Conservation (phyloP, 208 protist species). For the Porcisia hertigi region DNA sequence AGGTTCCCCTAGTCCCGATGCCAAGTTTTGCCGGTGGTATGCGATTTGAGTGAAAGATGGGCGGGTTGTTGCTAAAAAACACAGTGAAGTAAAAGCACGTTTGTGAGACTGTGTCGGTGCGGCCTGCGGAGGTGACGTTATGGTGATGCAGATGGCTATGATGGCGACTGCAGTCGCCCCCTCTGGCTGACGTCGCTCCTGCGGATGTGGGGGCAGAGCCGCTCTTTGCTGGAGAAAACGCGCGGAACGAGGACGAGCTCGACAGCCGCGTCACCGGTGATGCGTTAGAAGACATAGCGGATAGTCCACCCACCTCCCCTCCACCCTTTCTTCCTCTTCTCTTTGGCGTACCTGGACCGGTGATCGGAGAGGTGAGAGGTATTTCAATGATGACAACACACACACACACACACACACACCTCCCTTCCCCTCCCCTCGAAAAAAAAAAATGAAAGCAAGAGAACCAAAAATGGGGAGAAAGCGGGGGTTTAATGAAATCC, state of each 20-base stretch:
- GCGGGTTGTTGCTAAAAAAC: conserved; percentile 68
- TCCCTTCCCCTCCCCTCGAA: no score
- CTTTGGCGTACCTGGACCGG: no score
- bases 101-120: conserved; percentile 3
- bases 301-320: no score
- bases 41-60: conserved; percentile 79
- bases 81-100: conserved; percentile 78
- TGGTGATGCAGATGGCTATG: conserved; percentile 1
- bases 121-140: not conserved
- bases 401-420: no score
- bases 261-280: not conserved
- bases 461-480: no score
- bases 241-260: not conserved
- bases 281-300: not conserved
- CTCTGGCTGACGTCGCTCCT: not conserved
- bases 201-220: not conserved
- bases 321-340: no score
- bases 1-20: not conserved
- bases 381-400: no score
- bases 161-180: not conserved
- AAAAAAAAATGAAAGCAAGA: no score
- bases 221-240: not conserved
- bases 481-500: no score
- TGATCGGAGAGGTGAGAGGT: no score
- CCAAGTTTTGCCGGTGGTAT: conserved; percentile 38